phyloP scores from a whole-genome alignment of 228 moss, liverwort and hornwort species.

The Sphagnum magellanicum region DNA sequence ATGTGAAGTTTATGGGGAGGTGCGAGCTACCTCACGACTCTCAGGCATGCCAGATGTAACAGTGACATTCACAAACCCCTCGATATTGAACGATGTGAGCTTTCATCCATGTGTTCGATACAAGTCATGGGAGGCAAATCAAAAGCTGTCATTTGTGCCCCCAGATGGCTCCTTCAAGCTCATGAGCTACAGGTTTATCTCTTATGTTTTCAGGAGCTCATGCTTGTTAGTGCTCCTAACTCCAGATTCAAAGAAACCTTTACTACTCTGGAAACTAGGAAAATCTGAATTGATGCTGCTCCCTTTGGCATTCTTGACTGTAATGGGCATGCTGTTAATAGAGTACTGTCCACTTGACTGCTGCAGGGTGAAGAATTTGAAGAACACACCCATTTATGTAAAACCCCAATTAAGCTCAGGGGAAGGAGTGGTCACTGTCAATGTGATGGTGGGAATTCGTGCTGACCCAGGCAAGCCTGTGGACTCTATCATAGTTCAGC shows the following conservation, averaged over 20 bases:
- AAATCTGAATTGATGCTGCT: no score
- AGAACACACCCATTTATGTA: slow-evolving; percentile 87
- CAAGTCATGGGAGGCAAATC: slow-evolving; percentile 70
- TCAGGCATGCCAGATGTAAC: slow-evolving; percentile 94
- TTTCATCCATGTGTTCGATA: slow-evolving; percentile 84
- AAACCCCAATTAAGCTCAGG: slow-evolving; percentile 86
- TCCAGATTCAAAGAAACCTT: no score
- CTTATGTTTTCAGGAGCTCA: slow-evolving; percentile 1
- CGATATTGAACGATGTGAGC: slow-evolving; percentile 77
- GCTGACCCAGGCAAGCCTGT: slow-evolving; percentile 85
- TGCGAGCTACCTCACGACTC: slow-evolving; percentile 66
- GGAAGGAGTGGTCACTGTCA: slow-evolving; percentile 74
- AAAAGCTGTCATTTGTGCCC: slow-evolving; percentile 80
- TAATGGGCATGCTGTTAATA: no score
- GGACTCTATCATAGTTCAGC: slow-evolving; percentile 70
- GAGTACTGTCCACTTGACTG: no score
- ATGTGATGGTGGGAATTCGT: slow-evolving; percentile 78
- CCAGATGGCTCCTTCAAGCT: slow-evolving; percentile 94
- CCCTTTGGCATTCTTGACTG: no score
- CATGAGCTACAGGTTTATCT: slow-evolving; percentile 87
- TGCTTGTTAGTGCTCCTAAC: no score
- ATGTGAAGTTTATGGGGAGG: slow-evolving; percentile 94
- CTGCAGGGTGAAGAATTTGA: slow-evolving; percentile 73
- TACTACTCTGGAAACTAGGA: no score
- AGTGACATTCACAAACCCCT: slow-evolving; percentile 69